Percentiles rank a stretch among this genome's conserved stretches.
Conservation (phyloP, 2,329 filamentous ascomycete genomes). For the Amauroascus niger region DNA sequence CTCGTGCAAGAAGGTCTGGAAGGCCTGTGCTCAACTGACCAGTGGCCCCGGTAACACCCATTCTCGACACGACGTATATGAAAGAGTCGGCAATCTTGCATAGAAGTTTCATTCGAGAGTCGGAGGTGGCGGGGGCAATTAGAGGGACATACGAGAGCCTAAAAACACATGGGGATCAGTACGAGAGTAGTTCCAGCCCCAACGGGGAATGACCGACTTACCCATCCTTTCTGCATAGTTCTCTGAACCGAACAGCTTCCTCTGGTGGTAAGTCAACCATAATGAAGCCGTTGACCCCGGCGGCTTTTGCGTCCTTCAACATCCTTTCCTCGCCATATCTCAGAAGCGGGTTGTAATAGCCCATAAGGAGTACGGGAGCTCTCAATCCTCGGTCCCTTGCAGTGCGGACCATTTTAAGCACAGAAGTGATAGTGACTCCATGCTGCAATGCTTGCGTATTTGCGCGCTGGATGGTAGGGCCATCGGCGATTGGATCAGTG, state of each 20-base stretch:
- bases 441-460: constrained; percentile 86
- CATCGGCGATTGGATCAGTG: constrained; percentile 95
- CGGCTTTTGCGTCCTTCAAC: constrained; percentile 70
- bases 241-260: constrained; percentile 86
- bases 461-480: constrained; percentile 88
- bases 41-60: constrained; percentile 89
- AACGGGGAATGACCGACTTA: constrained; percentile 35
- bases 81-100: constrained; percentile 97
- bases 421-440: constrained; percentile 71
- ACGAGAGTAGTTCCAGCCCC: constrained; percentile 1
- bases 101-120: constrained; percentile 85
- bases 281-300: constrained; percentile 91
- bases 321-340: constrained; percentile 89
- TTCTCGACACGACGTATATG: constrained; percentile 95
- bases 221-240: constrained; percentile 68
- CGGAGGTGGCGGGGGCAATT: constrained; percentile 87
- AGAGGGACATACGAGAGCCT: constrained; percentile 92
- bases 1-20: constrained; percentile 68
- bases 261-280: constrained; percentile 92
- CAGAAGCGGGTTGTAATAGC: constrained; percentile 94
- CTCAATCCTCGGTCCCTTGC: constrained; percentile 68
- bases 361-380: constrained; percentile 86
- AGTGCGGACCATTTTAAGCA: constrained; percentile 72
- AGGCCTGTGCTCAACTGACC: constrained; percentile 73
- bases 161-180: background rate